phyloP scores from a whole-genome alignment of 768 basidiomycete species.

The Leccinum pellstonianum region DNA sequence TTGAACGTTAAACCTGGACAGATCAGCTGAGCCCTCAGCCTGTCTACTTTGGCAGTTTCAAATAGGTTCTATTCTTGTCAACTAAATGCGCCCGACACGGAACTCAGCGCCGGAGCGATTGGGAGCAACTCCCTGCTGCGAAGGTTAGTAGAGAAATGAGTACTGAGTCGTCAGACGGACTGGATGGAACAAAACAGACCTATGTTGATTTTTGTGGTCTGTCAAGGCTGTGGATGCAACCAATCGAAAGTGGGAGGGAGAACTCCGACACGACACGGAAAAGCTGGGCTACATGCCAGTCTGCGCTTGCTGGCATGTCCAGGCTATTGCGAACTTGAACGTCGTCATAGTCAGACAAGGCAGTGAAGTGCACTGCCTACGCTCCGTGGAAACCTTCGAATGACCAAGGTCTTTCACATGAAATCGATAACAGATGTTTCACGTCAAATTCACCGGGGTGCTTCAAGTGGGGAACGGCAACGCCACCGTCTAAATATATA shows the following conservation, averaged over 20 bases:
- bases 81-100: not conserved
- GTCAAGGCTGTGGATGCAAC: not conserved
- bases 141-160: not conserved
- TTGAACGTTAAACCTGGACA: not conserved
- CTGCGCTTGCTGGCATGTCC: not conserved
- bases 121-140: not conserved
- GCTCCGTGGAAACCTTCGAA: not conserved
- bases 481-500: too few species aligned
- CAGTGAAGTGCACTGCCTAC: not conserved
- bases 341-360: too few species aligned
- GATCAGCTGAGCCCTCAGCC: too few species aligned
- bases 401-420: not conserved
- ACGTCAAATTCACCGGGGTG: not conserved
- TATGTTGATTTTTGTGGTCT: not conserved
- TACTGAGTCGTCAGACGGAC: not conserved
- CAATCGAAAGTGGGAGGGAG: slow-evolving; percentile 4
- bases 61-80: slow-evolving; percentile 3
- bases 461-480: too few species aligned
- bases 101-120: not conserved
- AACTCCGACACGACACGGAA: not conserved
- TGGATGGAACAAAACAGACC: not conserved
- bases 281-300: not conserved
- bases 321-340: too few species aligned
- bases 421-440: not conserved
- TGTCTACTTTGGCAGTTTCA: slow-evolving; percentile 10